Evolutionary conservation across 164 flowering plant genomes (phyloP).

Genomic region (Protea cynaroides): DNA sequence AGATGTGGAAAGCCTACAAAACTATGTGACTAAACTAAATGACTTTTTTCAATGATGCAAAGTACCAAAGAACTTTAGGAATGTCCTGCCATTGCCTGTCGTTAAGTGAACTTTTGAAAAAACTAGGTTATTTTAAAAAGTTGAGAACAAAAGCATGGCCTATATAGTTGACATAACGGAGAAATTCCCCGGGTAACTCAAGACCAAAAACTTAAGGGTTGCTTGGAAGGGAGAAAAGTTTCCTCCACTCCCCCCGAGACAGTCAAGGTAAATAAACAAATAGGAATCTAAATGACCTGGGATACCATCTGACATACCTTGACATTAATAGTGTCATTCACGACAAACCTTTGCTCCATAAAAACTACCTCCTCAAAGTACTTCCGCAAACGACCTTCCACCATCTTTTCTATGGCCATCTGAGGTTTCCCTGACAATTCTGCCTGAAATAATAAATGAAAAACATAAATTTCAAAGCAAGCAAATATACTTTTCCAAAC

Average conservation of each 20-base stretch:
- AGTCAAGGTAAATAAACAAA: neutral
- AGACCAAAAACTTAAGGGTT: too few species aligned
- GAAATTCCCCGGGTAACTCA: too few species aligned
- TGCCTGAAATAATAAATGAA: conserved; percentile 46
- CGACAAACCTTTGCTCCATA: conserved; percentile 84
- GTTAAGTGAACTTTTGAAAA: neutral
- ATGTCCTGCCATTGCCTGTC: neutral
- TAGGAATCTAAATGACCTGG: neutral
- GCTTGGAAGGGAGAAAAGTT: too few species aligned
- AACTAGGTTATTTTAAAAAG: neutral
- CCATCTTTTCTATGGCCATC: conserved; percentile 92
- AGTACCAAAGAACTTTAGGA: too few species aligned
- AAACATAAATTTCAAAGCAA: too few species aligned
- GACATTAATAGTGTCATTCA: conserved; percentile 62
- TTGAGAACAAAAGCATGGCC: neutral
- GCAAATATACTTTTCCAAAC: neutral
- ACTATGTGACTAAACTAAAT: too few species aligned
- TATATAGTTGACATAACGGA: too few species aligned
- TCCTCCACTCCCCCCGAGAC: too few species aligned
- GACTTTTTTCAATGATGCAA: too few species aligned
- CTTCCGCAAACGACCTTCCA: conserved; percentile 88
- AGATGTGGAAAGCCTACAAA: neutral
- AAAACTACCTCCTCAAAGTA: conserved; percentile 89
- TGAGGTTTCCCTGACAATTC: conserved; percentile 74
- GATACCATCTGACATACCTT: conserved; percentile 39